Base-by-base conservation (phyloP, 768 basidiomycete species). In the Psilocybe subaeruginosa region DNA sequence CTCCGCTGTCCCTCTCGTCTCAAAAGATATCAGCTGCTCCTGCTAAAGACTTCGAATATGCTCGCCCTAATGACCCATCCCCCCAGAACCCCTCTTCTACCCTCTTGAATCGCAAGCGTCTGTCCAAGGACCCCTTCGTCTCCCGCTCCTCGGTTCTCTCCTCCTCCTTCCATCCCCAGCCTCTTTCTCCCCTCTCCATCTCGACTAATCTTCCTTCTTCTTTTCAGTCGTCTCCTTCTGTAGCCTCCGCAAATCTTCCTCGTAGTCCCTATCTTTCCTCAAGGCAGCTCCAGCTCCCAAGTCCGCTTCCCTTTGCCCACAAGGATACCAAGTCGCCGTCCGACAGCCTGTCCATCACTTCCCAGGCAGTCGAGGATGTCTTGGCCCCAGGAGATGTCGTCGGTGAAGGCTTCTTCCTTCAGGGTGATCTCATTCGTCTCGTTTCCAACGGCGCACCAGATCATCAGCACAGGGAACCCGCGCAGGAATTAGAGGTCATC, bases 401-500 rank as follows among this genome's bases (percentile, higher is more conserved):
- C 29, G 91, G 89, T 30, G 80, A 89, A 63, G 91, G 86, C 47
- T 77, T 85, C 58, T 70, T 68, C 23, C 80, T 95, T 23, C 90
- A 89, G 66, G 90, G 85, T 49, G 86, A 94, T 73, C 69, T 69
- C 37, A 83, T 93, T 49, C 79, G 82, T 58, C 81, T 87, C 55
- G 85, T 91, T 52, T 81, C 82, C 61, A 75, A 74, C 64, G 71
- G 78, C 47, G 70, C 75, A 27, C 69, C 74, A 1, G 62, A 74
- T 23, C 65, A 72, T 27, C 71, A 73, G 23, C 70, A 75, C 30
- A 69, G 70, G 62, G 79, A 80, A 59, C 85, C 86, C 17, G 88
- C 87, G 14, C 78, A 74, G 19, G 86, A 88, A 65, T 94, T 96
- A 62, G 85, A 94, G 78, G 94, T 98, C 72, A 85, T 96, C 66